Evolutionary conservation across 2,329 filamentous ascomycete genomes (phyloP), one percentile per base, ranked within the genome.

Genomic region (Shiraia bambusicola): DNA sequence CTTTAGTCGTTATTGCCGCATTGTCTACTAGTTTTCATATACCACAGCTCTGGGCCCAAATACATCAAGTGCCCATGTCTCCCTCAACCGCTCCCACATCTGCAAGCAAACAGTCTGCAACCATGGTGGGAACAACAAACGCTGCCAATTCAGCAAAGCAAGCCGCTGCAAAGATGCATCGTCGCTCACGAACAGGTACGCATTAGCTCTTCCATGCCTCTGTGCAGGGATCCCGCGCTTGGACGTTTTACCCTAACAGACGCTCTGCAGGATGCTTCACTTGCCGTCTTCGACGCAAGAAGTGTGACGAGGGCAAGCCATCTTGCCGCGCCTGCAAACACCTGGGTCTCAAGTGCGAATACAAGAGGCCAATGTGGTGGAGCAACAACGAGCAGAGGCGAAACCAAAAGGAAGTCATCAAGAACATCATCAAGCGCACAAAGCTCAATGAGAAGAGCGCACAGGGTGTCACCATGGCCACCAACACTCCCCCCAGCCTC

Each of bases 341-440:
- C 63, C 84, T 98, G 42, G 87, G 87, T 39, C 79, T 98, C 42
- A 78, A 80, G 61, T 98, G 93, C 75, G 90, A 97, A 76, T 98
- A 97, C 76, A 95, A 95, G 78, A 79, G 91, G 65, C 93, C 93
- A 27, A 82, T 88, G 73, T 98, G 93, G 93, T 98, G 93, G 93
- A 87, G 86, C 72, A 96, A 93, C 77, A 87, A 87, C 63, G 90
- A 95, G 51, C 83, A 87, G 63, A 80, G 93, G 56, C 82, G 86
- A 59, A 75, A 84, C 42, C 89, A 96, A 69, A 98, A 97, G 75
- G 93, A 97, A 66, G 76, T 85, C 56, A 95, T 98, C 78, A 98
- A 98, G 79, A 86, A 87, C 71, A 88, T 92, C 71, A 97, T 98
- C 77, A 96, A 95, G 82, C 83, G 86, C 67, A 97, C 93, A 67